Conservation (phyloP, 768 basidiomycete species). For the Sporobolomyces pararoseus region DNA sequence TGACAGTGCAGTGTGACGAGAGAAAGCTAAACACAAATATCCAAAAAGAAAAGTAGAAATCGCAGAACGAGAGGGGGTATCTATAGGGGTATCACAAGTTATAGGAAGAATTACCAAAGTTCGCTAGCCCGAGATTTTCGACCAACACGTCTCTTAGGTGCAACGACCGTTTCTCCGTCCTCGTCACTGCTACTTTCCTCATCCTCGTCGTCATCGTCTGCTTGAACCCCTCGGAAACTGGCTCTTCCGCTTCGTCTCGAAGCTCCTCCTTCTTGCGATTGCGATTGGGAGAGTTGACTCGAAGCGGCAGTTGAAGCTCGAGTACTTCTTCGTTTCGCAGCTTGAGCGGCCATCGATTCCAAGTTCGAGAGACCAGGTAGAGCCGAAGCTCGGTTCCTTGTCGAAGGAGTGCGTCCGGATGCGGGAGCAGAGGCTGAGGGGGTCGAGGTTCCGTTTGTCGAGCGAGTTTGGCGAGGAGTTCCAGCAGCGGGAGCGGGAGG, state of each 20-base stretch:
- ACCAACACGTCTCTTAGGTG: neutral
- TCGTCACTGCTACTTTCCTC: constrained; percentile 5
- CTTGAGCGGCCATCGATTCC: neutral
- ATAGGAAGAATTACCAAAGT: too few relatives aligned
- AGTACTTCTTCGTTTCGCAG: neutral
- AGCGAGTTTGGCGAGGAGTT: constrained; percentile 5
- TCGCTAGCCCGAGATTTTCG: too few relatives aligned
- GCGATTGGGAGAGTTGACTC: constrained; percentile 1
- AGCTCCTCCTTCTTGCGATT: neutral
- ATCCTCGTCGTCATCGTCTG: constrained; percentile 11
- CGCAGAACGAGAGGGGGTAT: too few relatives aligned
- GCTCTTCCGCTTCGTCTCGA: neutral
- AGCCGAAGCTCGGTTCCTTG: constrained; percentile 7
- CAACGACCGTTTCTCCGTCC: neutral
- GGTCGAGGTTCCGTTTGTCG: neutral
- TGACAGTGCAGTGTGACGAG: too few relatives aligned
- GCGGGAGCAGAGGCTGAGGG: neutral
- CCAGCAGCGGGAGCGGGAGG: neutral
- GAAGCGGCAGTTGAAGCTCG: constrained; percentile 10
- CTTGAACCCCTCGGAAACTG: constrained; percentile 1
- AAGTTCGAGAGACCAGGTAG: constrained; percentile 21
- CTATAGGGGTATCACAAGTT: too few relatives aligned
- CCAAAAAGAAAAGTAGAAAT: too few relatives aligned
- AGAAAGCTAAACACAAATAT: too few relatives aligned
- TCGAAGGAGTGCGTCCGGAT: neutral